Base-by-base conservation (phyloP, 2,329 filamentous ascomycete species). In the Colletotrichum australisinense region DNA sequence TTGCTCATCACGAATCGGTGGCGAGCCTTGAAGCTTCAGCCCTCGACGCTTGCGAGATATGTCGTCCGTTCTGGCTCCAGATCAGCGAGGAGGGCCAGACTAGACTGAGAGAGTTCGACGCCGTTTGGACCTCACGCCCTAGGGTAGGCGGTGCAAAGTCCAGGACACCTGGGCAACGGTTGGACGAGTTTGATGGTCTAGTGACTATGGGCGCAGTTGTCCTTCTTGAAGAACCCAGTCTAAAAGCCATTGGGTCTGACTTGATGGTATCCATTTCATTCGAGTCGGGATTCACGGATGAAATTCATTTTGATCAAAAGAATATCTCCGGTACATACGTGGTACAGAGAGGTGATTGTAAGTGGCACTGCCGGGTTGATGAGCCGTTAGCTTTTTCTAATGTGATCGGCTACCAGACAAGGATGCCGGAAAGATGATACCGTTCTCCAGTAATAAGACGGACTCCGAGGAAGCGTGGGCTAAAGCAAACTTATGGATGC, bases 61-160 rank as follows among this genome's bases (percentile, higher is more conserved):
- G 63, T 28, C 30, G 16, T n/a, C 63, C 68, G 11, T 71, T 71
- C n/a, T 71, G 68, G 68, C 32, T 2, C 1, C 68, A 62, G 2
- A 14, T 71, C 12, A 22, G 22, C 3, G 46, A 71, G 2, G 9
- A 56, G 5, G 24, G 46, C 4, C 55, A 59, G 26, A 11, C 24
- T 16, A 26, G 1, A 1, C 14, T 71, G 8, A 68, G 19, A 24
- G 16, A 14, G 1, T 68, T 67, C 35, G 69, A 46, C 4, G 26
- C n/a, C 14, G 7, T 4, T 7, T 68, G 55, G 49, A 4, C 30
- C n/a, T 30, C 28, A 24, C 53, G 68, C 14, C 38, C 1, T 12
- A 5, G 0, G 0, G 7, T 12, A 14, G 9, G 3, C 14, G 7
- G 38, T 42, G 16, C 38, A 16, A 24, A 42, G 4, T 2, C 5